phyloP scores from a whole-genome alignment of 345 rosid genomes.

The Clarkia xantiana region DNA sequence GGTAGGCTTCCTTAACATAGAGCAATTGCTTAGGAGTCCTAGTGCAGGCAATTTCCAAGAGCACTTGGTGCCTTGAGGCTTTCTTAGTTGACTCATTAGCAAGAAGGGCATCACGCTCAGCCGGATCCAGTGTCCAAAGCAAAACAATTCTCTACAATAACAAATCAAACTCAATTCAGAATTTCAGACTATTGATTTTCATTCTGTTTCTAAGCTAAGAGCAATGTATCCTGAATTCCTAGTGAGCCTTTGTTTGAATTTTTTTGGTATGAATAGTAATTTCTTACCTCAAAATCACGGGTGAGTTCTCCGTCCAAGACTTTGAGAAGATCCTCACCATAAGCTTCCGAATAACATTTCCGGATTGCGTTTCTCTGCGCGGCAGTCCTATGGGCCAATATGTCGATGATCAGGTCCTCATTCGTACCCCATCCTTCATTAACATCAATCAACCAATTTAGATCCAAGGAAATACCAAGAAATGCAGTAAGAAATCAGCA shows the following conservation, averaged over 20 bases:
- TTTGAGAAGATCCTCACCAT: conserved; percentile 66
- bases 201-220: too few relatives aligned
- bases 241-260: too few relatives aligned
- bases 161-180: neutral
- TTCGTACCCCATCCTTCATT: conserved; percentile 87
- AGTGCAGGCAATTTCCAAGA: conserved; percentile 73
- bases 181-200: neutral
- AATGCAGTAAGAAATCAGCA: too few relatives aligned
- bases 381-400: conserved; percentile 73
- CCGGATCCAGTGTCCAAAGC: conserved; percentile 61
- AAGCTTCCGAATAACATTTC: conserved; percentile 37
- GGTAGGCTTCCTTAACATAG: conserved; percentile 56
- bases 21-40: conserved; percentile 52
- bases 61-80: conserved; percentile 53
- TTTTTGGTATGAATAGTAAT: too few relatives aligned
- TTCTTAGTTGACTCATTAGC: conserved; percentile 64
- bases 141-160: conserved; percentile 36
- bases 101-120: conserved; percentile 69
- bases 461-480: too few relatives aligned
- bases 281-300: conserved; percentile 71
- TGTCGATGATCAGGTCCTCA: conserved; percentile 55
- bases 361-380: conserved; percentile 51
- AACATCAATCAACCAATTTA: neutral
- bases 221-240: too few relatives aligned
- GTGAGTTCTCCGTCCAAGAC: conserved; percentile 64